Evolutionary conservation across 345 rosid genomes (phyloP), one percentile per base, ranked within the genome.

Genomic region (Carallia pectinifolia): DNA sequence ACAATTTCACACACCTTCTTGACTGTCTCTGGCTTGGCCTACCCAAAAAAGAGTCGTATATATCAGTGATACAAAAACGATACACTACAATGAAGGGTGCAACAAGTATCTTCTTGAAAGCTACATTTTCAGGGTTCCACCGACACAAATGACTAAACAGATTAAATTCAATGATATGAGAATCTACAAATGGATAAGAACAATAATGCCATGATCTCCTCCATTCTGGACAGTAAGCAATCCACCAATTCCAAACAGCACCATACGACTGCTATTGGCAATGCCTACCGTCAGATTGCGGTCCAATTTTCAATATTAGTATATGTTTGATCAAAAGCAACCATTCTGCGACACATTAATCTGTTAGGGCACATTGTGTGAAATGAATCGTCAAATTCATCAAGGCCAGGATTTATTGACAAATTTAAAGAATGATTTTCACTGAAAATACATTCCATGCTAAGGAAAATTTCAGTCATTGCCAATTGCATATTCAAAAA

Each of bases 21-120:
- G 62, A 86, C 76, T 0, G 86, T 86, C 61, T 82, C 85, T 1
- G 76, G 76, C 68, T 84, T 80, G 69, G 86, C 90, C 87, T 54
- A 29, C 58, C 29, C 23, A 23, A 54, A 19, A 6, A 30, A 7
- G 19, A 29, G 58, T 30, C 4, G 29, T 38, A 30, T 38, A 18
- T 16, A 23, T 53, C 37, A 19, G n/a, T 1, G 7, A 5, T 1
- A 7, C 40, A 5, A 38, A 7, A 6, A 6, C 40, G 6, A 38
- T 5, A 38, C 7, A 38, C 40, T 6, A 6, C 1, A 7, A 38
- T 38, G 7, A 38, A 38, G 6, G 7, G 6, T 18, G 17, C 6
- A 65, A 29, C 4, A 64, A 5, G 7, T 52, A 38, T 4, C 5
- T 39, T 56, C 53, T 68, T 39, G 5, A 8, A 58, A 67, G 8